Evolutionary conservation across 257 asterid genomes (phyloP).

Genomic region (Plantago elongata): DNA sequence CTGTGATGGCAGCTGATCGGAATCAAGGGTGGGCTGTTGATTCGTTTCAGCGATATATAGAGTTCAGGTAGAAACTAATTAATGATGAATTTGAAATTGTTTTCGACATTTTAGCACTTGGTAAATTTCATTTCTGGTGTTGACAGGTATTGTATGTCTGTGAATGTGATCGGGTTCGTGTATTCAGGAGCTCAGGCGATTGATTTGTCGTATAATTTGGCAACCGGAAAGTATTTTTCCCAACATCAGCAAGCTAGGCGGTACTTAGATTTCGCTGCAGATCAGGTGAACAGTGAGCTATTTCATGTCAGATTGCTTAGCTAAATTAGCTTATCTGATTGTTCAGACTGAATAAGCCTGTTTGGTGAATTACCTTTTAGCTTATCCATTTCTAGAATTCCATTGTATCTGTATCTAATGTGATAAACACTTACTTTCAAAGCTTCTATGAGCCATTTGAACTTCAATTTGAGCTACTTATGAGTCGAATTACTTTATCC

Average conservation of each 20-base stretch:
- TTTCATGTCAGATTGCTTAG: not conserved
- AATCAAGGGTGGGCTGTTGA: slow-evolving; percentile 69
- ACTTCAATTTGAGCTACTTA: no score
- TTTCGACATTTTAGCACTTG: not conserved
- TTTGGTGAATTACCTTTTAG: no score
- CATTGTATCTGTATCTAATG: no score
- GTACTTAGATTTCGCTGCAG: slow-evolving; percentile 62
- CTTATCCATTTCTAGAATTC: no score
- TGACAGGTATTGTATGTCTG: slow-evolving; percentile 68
- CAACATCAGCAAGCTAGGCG: slow-evolving; percentile 40
- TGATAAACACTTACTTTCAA: no score
- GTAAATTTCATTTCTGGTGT: slow-evolving; percentile 8
- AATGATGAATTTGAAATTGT: not conserved
- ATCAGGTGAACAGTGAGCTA: slow-evolving; percentile 57
- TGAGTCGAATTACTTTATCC: no score
- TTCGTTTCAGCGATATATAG: slow-evolving; percentile 54
- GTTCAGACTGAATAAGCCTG: not conserved
- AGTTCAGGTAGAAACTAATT: slow-evolving; percentile 34
- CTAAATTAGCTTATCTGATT: not conserved
- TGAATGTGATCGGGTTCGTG: slow-evolving; percentile 61
- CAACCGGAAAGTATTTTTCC: slow-evolving; percentile 39
- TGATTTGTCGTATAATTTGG: slow-evolving; percentile 41
- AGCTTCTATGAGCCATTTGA: no score
- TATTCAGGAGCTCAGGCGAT: slow-evolving; percentile 72
- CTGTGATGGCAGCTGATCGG: slow-evolving; percentile 70